Conservation (phyloP, 495 filamentous ascomycete species). For the Tuber brumale region DNA sequence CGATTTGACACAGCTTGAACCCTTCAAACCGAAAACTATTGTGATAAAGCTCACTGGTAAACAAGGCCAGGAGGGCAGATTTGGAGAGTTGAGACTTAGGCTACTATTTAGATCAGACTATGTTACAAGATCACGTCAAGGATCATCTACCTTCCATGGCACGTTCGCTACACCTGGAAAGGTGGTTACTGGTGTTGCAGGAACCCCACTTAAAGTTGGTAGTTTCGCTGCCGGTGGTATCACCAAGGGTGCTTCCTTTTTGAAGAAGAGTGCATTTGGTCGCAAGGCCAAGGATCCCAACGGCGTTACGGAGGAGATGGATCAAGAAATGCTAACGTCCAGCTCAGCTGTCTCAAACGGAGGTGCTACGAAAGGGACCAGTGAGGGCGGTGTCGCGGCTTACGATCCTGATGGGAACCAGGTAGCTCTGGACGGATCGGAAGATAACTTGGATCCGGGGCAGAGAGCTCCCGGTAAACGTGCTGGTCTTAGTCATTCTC, state of each 20-base stretch:
- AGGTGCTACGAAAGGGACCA: slow-evolving; percentile 5
- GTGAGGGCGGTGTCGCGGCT: slow-evolving; percentile 14
- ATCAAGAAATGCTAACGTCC: slow-evolving; percentile 13
- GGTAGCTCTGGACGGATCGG: slow-evolving; percentile 18
- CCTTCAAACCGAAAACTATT: slow-evolving; percentile 68
- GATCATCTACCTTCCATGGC: slow-evolving; percentile 86
- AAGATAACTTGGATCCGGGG: slow-evolving; percentile 26
- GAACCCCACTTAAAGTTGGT: slow-evolving; percentile 86
- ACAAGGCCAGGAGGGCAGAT: slow-evolving; percentile 83
- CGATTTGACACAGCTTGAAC: slow-evolving; percentile 73
- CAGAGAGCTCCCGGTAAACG: slow-evolving; percentile 23
- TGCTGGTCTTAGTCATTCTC: slow-evolving; percentile 43
- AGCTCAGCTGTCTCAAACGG: slow-evolving; percentile 16
- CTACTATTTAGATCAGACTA: slow-evolving; percentile 93
- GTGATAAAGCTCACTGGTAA: slow-evolving; percentile 77
- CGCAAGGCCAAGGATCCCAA: slow-evolving; percentile 54
- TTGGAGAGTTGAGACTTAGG: slow-evolving; percentile 70
- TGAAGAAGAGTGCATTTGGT: slow-evolving; percentile 64
- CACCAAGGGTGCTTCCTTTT: slow-evolving; percentile 78
- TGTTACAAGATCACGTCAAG: slow-evolving; percentile 77
- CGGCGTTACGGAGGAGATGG: slow-evolving; percentile 28
- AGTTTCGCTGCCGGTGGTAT: slow-evolving; percentile 68
- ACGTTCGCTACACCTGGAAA: slow-evolving; percentile 88
- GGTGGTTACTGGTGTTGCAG: slow-evolving; percentile 69
- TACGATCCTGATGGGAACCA: slow-evolving; percentile 16